A percentile compares a stretch with the other conserved stretches of the same genome.
Evolutionary conservation across 78 protist genomes (phyloP).

Genomic region (Guillardia theta): DNA sequence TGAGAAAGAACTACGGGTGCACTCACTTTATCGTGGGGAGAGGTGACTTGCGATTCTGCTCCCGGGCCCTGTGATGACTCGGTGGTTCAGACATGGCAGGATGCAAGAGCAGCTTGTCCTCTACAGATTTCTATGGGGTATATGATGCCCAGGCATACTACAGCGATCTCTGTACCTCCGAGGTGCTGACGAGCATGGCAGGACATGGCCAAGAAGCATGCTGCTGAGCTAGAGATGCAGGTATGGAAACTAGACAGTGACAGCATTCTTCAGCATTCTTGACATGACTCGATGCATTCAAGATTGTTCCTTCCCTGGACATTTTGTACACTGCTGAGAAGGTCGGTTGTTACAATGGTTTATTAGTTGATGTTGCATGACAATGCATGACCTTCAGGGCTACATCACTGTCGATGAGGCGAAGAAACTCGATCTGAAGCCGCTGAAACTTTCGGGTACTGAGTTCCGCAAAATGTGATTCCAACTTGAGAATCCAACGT

Average conservation of each 20-base stretch:
- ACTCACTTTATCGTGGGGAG: not conserved
- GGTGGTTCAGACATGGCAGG: constrained; percentile 87
- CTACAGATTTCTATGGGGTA: constrained; percentile 25
- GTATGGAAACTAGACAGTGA: not conserved
- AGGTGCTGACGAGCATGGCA: constrained; percentile 61
- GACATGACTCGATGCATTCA: not conserved
- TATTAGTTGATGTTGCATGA: too few species aligned
- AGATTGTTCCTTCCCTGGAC: constrained; percentile 79
- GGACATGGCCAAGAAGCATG: constrained; percentile 70
- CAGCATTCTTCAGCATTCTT: not conserved
- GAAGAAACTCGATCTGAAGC: not conserved
- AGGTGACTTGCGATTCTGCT: not conserved
- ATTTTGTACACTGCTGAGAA: constrained; percentile 76
- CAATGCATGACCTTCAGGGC: too few species aligned
- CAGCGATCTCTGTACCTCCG: constrained; percentile 37
- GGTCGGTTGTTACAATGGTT: too few species aligned
- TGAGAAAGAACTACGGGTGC: constrained; percentile 86
- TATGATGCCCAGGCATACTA: constrained; percentile 47
- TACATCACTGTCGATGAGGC: constrained; percentile 74
- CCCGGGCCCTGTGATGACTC: not conserved
- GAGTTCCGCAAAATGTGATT: constrained; percentile 49
- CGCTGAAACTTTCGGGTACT: constrained; percentile 65
- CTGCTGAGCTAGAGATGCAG: constrained; percentile 74
- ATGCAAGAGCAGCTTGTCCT: constrained; percentile 46
- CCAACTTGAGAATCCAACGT: not conserved